Evolutionary conservation across 176 grass and related monocot genomes (phyloP), one percentile per base, ranked within the genome.

Genomic region (Pontederia paniculata): DNA sequence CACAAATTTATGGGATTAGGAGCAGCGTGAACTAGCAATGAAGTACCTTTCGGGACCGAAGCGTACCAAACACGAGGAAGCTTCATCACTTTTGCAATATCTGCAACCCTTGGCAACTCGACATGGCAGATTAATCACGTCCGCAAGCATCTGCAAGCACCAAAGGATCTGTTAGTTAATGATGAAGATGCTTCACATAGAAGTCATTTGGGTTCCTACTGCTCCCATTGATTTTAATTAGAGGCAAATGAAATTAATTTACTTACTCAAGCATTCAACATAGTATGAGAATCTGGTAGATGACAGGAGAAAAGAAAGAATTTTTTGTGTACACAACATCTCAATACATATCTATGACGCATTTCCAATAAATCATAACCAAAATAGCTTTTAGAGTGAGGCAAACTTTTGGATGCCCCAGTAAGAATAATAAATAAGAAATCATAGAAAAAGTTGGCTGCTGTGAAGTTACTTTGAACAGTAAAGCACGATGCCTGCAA

Each of bases 91-190:
- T 77, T 81, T 90, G 58, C 91, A 97, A 65, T 88, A 97, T 78
- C 77, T 90, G 57, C 91, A 97, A 2, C 91, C 91, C 57, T 97
- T 97, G 43, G 84, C 91, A 69, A 97, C 69, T 84, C 91, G 85
- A 59, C 91, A 97, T 23, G 86, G 91, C 68, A 97, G 49, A 58
- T 74, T 97, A 51, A 97, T 76, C 50, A 79, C 81, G 65, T 97
- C 86, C 44, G 83, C 91, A 71, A 97, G 45, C 51, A 90, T 84
- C 91, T 97, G 76, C 60, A 71, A 21, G 60, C 12, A 17, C 55
- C 57, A 63, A 15, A 73, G 66, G 3, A 16, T 16, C 63, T 31
- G 60, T 1, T 77, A 41, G 42, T 50, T 56, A 66, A 56, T 47
- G 31, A 54, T 44, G 16, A 17, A 60, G 14, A 44, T 18, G 9